Evolutionary conservation across 148 eudicot species (phyloP).

Genomic region (Persicaria tinctoria): DNA sequence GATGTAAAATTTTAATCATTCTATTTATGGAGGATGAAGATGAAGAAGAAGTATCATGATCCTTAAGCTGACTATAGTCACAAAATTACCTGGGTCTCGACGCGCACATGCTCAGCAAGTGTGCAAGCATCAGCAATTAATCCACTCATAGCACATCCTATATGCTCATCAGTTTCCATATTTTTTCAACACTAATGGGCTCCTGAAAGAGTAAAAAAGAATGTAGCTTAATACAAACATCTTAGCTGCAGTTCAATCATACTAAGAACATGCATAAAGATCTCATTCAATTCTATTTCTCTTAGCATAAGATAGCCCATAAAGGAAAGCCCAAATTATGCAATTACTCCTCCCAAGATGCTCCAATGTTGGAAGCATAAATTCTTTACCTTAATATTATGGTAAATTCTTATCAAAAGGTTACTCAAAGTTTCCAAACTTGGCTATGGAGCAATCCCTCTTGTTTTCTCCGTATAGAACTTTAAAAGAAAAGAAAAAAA

Average conservation of each 20-base stretch:
- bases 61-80: slow-evolving; percentile 5
- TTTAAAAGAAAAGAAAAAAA: no score
- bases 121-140: slow-evolving; percentile 99
- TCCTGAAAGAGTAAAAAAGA: slow-evolving; percentile 42
- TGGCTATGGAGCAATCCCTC: no score
- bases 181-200: slow-evolving; percentile 98
- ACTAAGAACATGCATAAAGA: not conserved
- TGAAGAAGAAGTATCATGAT: not conserved
- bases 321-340: no score
- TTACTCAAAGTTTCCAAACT: no score
- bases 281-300: not conserved
- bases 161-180: slow-evolving; percentile 97
- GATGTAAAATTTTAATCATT: not conserved
- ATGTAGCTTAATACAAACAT: not conserved
- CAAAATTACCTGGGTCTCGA: slow-evolving; percentile 79
- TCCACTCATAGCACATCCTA: slow-evolving; percentile 99
- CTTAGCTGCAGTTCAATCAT: not conserved
- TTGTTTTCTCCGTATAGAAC: no score
- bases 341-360: no score
- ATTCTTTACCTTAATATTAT: no score
- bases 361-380: no score
- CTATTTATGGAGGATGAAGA: not conserved
- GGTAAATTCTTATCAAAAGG: no score
- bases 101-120: slow-evolving; percentile 96
- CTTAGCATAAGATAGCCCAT: not conserved